phyloP scores from a whole-genome alignment of 2,329 filamentous ascomycete species.

The Fusarium sp. region DNA sequence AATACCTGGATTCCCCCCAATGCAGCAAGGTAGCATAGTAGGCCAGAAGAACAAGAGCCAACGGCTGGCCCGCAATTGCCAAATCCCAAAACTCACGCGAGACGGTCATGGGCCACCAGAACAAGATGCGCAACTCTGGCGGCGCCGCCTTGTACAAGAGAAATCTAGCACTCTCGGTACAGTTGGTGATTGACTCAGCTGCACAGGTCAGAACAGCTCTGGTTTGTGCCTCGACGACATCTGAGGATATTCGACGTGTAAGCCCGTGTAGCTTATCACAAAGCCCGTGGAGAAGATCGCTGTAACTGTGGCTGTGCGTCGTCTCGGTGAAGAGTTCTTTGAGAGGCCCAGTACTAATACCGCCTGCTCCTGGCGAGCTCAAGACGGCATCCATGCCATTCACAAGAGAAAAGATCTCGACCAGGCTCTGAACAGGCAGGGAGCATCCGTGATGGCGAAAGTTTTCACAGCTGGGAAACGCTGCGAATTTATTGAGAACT shows the following conservation, averaged over 20 bases:
- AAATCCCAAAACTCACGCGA: constrained; percentile 22
- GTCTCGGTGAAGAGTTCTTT: constrained; percentile 10
- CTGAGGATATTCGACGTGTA: constrained; percentile 2
- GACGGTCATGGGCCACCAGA: constrained; percentile 28
- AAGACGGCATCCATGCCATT: constrained; percentile 26
- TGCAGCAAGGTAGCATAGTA: constrained; percentile 24
- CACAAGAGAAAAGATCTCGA: constrained; percentile 31
- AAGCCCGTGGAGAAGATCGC: not conserved
- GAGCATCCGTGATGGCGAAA: constrained; percentile 11
- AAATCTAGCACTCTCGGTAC: not conserved
- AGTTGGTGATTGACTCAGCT: not conserved
- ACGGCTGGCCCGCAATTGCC: constrained; percentile 6
- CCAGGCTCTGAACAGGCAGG: constrained; percentile 6
- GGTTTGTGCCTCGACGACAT: constrained; percentile 6
- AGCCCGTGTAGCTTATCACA: constrained; percentile 14
- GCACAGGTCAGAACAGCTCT: not conserved
- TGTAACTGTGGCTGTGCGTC: accelerated
- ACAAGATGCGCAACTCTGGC: constrained; percentile 20
- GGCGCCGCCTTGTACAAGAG: not conserved
- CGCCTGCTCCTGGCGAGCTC: constrained; percentile 7
- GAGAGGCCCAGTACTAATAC: constrained; percentile 1
- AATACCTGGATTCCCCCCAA: constrained; percentile 26
- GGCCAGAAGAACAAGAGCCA: constrained; percentile 23
- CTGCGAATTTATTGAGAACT: constrained; percentile 33
- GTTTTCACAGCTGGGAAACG: constrained; percentile 26